Conservation (phyloP, 495 filamentous ascomycete genomes). For the Tuber aestivum region DNA sequence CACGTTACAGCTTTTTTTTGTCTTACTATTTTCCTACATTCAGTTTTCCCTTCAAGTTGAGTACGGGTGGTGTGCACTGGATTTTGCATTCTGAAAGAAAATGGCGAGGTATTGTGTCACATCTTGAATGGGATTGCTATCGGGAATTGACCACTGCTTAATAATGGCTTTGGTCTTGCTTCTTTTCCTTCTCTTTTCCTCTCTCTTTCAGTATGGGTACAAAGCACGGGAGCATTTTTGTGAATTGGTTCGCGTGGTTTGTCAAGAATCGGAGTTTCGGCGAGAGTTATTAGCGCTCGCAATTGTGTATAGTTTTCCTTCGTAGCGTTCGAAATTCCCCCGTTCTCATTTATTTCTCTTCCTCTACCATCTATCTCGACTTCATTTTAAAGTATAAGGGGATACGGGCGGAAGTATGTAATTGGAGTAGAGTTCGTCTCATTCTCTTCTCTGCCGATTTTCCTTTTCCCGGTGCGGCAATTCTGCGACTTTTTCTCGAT, state of each 20-base stretch:
- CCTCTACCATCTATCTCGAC: slow-evolving; percentile 29
- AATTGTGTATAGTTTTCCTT: slow-evolving; percentile 43
- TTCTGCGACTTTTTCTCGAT: slow-evolving; percentile 37
- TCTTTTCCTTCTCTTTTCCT: slow-evolving; percentile 33
- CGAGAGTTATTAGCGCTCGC: slow-evolving; percentile 41
- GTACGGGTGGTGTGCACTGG: slow-evolving; percentile 25
- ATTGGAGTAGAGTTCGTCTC: slow-evolving; percentile 35
- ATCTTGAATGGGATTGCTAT: slow-evolving; percentile 36
- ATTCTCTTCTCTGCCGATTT: slow-evolving; percentile 29
- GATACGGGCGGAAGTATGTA: slow-evolving; percentile 37
- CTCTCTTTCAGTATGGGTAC: slow-evolving; percentile 41
- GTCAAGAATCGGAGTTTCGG: slow-evolving; percentile 43
- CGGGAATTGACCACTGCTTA: slow-evolving; percentile 24
- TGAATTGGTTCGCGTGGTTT: slow-evolving; percentile 41
- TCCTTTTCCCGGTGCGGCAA: slow-evolving; percentile 39
- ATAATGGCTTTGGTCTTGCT: slow-evolving; percentile 31
- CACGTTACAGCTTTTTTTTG: slow-evolving; percentile 37
- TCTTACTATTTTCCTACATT: slow-evolving; percentile 40
- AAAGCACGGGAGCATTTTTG: slow-evolving; percentile 41
- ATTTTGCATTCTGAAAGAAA: slow-evolving; percentile 33
- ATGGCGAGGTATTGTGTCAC: slow-evolving; percentile 33
- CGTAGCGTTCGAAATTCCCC: slow-evolving; percentile 32
- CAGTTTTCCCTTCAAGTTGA: slow-evolving; percentile 33
- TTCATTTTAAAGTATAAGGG: slow-evolving; percentile 34
- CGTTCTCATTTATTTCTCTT: slow-evolving; percentile 26